A percentile compares a stretch with the other conserved stretches of the same genome.
Evolutionary conservation across 2,329 filamentous ascomycete species (phyloP).

Genomic region (Phoma sp.): DNA sequence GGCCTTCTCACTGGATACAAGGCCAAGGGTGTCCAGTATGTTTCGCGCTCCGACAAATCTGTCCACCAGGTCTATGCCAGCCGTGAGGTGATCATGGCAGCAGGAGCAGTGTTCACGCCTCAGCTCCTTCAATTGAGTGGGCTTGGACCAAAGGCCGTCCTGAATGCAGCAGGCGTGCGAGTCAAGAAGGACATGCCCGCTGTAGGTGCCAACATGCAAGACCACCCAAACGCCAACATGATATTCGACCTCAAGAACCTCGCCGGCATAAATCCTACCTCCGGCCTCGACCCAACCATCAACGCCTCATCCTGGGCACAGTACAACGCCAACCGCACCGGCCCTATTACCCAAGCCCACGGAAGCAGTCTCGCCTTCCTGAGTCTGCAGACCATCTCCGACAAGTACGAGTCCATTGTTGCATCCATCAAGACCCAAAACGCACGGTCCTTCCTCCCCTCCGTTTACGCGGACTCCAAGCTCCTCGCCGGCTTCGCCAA

Average conservation of each 20-base stretch:
- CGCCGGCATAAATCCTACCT: conserved; percentile 27
- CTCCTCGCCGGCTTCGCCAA: conserved; percentile 28
- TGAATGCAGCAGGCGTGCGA: conserved; percentile 29
- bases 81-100: conserved; percentile 65
- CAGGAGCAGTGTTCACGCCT: conserved; percentile 63
- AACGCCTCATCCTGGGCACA: conserved; percentile 34
- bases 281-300: conserved; percentile 29
- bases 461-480: conserved; percentile 23
- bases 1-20: conserved; percentile 20
- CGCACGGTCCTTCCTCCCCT: conserved; percentile 23
- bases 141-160: conserved; percentile 32
- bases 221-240: conserved; percentile 34
- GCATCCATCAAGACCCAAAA: conserved; percentile 28
- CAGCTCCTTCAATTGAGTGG: conserved; percentile 52
- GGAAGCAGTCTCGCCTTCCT: conserved; percentile 32
- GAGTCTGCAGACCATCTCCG: conserved; percentile 23
- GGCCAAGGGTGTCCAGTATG: conserved; percentile 30
- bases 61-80: conserved; percentile 29
- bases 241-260: conserved; percentile 31
- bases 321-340: conserved; percentile 35
- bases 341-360: conserved; percentile 35
- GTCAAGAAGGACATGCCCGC: conserved; percentile 36
- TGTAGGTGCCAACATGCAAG: conserved; percentile 44
- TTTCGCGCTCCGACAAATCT: conserved; percentile 25
- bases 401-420: conserved; percentile 25